Base-by-base conservation (phyloP, 306 rosid species). In the Glycine soja region DNA sequence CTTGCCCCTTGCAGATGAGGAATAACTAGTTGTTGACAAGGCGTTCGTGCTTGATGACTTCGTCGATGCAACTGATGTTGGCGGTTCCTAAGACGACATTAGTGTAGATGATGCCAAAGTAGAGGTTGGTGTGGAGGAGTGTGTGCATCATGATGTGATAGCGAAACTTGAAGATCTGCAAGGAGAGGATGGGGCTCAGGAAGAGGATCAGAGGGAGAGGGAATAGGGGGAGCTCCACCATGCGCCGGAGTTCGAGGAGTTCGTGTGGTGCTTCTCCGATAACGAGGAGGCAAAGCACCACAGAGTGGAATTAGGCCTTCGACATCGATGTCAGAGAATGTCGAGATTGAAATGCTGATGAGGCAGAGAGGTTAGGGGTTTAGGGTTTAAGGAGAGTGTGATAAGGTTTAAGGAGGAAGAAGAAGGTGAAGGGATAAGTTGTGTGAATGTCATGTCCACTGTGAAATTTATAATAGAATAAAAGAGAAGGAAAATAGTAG, bases 101-200 rank as follows among this genome's bases (percentile, higher is more conserved):
- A 61, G 89, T 80, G 85, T 87, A 95, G 47, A 95, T 91, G 14
- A 95, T 98, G 9, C 99, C 99, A 80, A 95, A 95, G 5, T 98
- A 98, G 80, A 96, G 98, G 85, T 96, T 98, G 18, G 99, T 88
- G 74, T 93, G 97, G 58, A 96, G 97, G 52, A 96, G 94, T 3
- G 97, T 93, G 87, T 96, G 99, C 99, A 93, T 96, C 99, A 96
- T 96, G 82, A 95, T 90, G 18, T 98, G 93, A 90, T 95, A 95
- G 3, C 99, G 97, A 83, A 95, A 91, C 90, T 95, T 98, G 72
- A 95, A 95, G 97, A 95, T 95, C 94, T 95, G 98, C 30, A 96
- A 67, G 3, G 99, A 98, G 13, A 96, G 93, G 38, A 93, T 90
- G 0, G 99, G 97, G 42, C 99, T 98, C 1, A 98, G 99, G 86